Evolutionary conservation across 768 basidiomycete species (phyloP).

Genomic region (Brasilioporus rufonigricans): DNA sequence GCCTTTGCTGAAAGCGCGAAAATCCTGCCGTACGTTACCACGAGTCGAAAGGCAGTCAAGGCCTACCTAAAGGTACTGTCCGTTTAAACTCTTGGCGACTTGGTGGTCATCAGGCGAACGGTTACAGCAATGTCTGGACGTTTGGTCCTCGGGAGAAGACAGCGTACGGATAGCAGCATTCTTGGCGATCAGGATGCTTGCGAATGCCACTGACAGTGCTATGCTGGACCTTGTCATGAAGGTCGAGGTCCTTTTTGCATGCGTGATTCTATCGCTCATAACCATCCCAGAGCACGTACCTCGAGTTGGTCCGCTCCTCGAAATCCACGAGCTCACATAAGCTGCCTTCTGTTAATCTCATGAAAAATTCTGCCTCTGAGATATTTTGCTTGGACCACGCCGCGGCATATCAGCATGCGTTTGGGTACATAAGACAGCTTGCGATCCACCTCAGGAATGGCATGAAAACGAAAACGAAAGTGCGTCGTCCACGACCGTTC

Average conservation of each 20-base stretch:
- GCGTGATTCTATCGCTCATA: neutral
- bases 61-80: constrained; percentile 77
- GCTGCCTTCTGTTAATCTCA: constrained; percentile 87
- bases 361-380: constrained; percentile 97
- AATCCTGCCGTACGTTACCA: constrained; percentile 83
- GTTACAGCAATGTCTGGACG: constrained; percentile 68
- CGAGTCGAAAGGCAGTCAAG: constrained; percentile 81
- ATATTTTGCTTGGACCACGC: constrained; percentile 78
- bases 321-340: constrained; percentile 86
- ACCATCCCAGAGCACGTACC: constrained; percentile 71
- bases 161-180: constrained; percentile 82
- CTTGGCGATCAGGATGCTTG: constrained; percentile 78
- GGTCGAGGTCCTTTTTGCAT: constrained; percentile 38
- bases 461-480: constrained; percentile 87
- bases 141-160: constrained; percentile 85
- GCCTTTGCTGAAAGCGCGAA: constrained; percentile 85
- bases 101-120: neutral
- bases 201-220: constrained; percentile 71
- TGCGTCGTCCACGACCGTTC: constrained; percentile 26
- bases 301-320: constrained; percentile 77
- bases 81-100: neutral
- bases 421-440: constrained; percentile 92
- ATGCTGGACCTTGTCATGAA: constrained; percentile 86
- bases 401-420: constrained; percentile 87
- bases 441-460: constrained; percentile 90